Conservation (phyloP, 805 yeast genomes). For the Candida tammaniensis region DNA sequence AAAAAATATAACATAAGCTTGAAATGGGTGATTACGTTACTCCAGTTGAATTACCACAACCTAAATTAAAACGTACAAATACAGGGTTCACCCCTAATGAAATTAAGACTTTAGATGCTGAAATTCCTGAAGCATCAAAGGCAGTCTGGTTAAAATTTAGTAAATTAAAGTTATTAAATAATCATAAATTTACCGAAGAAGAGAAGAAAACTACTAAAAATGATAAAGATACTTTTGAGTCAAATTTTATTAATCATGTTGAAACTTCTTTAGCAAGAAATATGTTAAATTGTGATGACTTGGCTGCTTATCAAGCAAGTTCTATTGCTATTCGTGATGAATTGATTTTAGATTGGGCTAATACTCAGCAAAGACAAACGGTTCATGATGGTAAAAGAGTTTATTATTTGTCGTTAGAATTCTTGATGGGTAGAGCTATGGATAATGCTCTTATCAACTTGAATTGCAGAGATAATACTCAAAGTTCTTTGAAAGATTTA, state of each 20-base stretch:
- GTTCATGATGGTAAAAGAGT: slow-evolving; percentile 79
- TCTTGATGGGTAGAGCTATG: slow-evolving; percentile 91
- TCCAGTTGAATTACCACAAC: slow-evolving; percentile 36
- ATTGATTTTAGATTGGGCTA: slow-evolving; percentile 83
- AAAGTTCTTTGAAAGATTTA: slow-evolving; percentile 50
- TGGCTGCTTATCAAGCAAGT: slow-evolving; percentile 92
- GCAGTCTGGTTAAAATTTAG: slow-evolving; percentile 73
- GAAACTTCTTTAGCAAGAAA: slow-evolving; percentile 91
- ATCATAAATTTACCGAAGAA: slow-evolving; percentile 11
- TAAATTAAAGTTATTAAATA: slow-evolving; percentile 30
- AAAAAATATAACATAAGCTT: too few species aligned
- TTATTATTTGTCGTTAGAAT: slow-evolving; percentile 83
- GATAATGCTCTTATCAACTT: slow-evolving; percentile 90
- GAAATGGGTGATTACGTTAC: slow-evolving; percentile 37
- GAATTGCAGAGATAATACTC: slow-evolving; percentile 59
- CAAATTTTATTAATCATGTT: slow-evolving; percentile 75
- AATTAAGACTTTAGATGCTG: slow-evolving; percentile 75
- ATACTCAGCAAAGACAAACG: slow-evolving; percentile 88
- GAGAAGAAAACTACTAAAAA: slow-evolving; percentile 18
- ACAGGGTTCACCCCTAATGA: slow-evolving; percentile 93
- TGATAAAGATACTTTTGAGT: slow-evolving; percentile 58
- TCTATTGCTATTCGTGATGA: slow-evolving; percentile 77
- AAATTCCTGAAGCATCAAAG: slow-evolving; percentile 76
- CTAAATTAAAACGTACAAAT: slow-evolving; percentile 65
- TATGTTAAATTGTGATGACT: slow-evolving; percentile 84